Evolutionary conservation across 805 yeast species (phyloP).

Genomic region (Sugiyamaella floridensis): DNA sequence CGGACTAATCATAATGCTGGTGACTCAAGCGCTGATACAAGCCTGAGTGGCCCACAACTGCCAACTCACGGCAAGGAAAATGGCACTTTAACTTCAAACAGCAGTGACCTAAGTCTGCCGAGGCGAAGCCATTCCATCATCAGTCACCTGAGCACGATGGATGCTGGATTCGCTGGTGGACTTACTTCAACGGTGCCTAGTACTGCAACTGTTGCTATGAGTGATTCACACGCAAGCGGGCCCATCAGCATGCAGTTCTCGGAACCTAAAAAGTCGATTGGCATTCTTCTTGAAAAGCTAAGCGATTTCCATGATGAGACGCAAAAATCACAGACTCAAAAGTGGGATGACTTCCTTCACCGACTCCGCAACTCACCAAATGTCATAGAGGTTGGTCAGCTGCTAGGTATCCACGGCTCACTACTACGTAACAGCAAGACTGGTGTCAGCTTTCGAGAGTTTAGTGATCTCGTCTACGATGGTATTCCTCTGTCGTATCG

Average conservation of each 20-base stretch:
- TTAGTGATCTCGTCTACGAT: conserved; percentile 33
- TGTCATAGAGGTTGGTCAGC: conserved; percentile 18
- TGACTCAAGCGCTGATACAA: not conserved
- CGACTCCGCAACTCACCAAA: conserved; percentile 1
- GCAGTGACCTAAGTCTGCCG: not conserved
- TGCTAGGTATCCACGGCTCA: conserved; percentile 38
- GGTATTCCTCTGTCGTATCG: conserved; percentile 48
- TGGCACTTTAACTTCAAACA: not conserved
- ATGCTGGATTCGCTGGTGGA: not conserved
- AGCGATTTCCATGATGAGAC: conserved; percentile 41
- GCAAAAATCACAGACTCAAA: conserved; percentile 33
- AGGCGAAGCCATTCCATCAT: not conserved
- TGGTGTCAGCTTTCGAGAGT: conserved; percentile 22
- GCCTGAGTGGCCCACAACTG: not conserved
- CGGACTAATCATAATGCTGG: not conserved
- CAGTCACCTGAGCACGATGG: not conserved
- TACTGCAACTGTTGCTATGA: conserved; percentile 2
- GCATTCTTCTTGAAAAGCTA: conserved; percentile 33
- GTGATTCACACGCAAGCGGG: not conserved
- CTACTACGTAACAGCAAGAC: conserved; percentile 24
- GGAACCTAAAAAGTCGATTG: conserved; percentile 15
- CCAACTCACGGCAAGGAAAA: not conserved
- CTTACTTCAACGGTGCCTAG: not conserved
- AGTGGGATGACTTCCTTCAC: conserved; percentile 43
- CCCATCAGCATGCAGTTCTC: not conserved